phyloP scores from a whole-genome alignment of 768 basidiomycete species.

The Wakefieldia striispora region DNA sequence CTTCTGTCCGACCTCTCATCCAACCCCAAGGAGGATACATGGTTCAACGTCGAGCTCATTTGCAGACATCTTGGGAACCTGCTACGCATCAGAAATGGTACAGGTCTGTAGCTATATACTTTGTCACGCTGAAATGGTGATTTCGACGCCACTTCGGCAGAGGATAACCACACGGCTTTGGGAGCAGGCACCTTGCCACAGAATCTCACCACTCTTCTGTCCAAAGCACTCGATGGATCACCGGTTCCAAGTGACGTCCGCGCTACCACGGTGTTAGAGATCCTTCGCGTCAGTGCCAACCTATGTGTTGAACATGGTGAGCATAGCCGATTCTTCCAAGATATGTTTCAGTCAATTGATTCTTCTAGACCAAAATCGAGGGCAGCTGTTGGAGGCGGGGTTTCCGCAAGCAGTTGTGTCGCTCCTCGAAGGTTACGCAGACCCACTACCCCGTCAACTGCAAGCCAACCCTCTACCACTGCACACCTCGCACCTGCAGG shows the following conservation, averaged over 20 bases:
- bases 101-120: conserved; percentile 40
- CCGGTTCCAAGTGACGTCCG: conserved; percentile 44
- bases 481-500: conserved; percentile 60
- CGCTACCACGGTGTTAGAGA: conserved; percentile 56
- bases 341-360: conserved; percentile 1
- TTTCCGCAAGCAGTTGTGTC: conserved; percentile 66
- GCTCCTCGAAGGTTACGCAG: conserved; percentile 64
- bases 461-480: conserved; percentile 47
- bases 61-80: conserved; percentile 61
- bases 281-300: conserved; percentile 79
- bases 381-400: conserved; percentile 63
- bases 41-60: conserved; percentile 50
- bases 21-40: conserved; percentile 35
- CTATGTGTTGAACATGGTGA: conserved; percentile 81
- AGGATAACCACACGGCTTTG: conserved; percentile 68
- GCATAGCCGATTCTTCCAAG: conserved; percentile 17
- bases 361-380: conserved; percentile 69
- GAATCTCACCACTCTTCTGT: conserved; percentile 60
- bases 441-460: conserved; percentile 38
- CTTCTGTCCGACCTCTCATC: conserved; percentile 34
- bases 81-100: conserved; percentile 53
- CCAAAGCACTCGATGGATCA: conserved; percentile 50
- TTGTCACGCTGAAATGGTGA: neutral
- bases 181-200: conserved; percentile 66
- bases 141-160: conserved; percentile 37